phyloP scores from a whole-genome alignment of 1,284 basidiomycete genomes.

The Irpex sp. region DNA sequence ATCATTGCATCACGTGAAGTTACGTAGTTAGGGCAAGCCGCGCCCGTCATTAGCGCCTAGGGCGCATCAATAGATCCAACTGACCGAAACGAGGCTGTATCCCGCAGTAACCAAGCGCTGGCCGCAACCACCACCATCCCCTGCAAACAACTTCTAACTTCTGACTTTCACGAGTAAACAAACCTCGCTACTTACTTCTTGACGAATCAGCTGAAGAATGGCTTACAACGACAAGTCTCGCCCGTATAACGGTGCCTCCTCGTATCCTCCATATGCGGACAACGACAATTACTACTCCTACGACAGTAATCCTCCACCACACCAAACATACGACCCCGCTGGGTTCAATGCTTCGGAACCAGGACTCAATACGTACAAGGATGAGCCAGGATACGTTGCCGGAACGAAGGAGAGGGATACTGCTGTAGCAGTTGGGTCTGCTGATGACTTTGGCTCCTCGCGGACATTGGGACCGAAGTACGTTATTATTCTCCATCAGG shows the following conservation, averaged over 20 bases:
- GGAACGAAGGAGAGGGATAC: slow-evolving; percentile 20
- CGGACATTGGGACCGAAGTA: slow-evolving; percentile 1
- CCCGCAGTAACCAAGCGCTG: slow-evolving; percentile 14
- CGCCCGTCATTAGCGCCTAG: neutral
- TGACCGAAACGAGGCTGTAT: slow-evolving; percentile 7
- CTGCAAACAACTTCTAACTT: neutral
- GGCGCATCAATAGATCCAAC: neutral
- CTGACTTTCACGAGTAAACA: neutral
- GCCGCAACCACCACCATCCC: slow-evolving; percentile 15
- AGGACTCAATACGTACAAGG: slow-evolving; percentile 34
- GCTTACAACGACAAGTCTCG: slow-evolving; percentile 25
- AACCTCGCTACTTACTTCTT: neutral
- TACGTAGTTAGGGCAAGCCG: slow-evolving; percentile 3
- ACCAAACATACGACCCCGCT: slow-evolving; percentile 40
- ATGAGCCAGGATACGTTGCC: slow-evolving; percentile 31
- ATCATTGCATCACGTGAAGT: neutral
- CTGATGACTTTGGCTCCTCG: slow-evolving; percentile 3
- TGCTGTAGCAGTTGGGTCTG: slow-evolving; percentile 14
- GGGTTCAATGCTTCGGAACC: slow-evolving; percentile 38
- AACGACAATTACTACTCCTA: slow-evolving; percentile 45
- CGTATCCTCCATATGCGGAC: slow-evolving; percentile 35
- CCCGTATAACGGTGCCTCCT: slow-evolving; percentile 25
- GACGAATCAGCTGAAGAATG: neutral
- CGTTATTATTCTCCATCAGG: neutral
- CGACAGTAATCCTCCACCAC: slow-evolving; percentile 34